These are phyloP conservation scores for Glaciozyma antarctica DNA, from an alignment of 768 basidiomycete genomes.

Conservation along the genomic window DNA sequence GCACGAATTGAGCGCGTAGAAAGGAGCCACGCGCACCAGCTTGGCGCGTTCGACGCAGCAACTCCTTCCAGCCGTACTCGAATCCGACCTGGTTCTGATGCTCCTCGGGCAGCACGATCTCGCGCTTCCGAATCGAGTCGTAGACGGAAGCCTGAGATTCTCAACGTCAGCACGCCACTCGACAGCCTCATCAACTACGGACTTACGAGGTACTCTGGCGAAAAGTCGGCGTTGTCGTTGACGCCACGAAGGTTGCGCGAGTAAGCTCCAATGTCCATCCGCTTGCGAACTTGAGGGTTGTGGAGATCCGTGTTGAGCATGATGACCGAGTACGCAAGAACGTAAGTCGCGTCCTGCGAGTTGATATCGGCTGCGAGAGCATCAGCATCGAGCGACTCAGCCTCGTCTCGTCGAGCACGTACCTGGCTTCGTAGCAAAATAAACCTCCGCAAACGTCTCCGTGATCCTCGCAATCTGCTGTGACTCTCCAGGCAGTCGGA, in stretches of 20 bases:
- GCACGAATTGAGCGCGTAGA: slow-evolving; percentile 1
- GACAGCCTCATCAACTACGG: neutral
- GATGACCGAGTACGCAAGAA: slow-evolving; percentile 89
- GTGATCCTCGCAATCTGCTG: slow-evolving; percentile 91
- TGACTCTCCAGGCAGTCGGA: slow-evolving; percentile 87
- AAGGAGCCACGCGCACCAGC: slow-evolving; percentile 7
- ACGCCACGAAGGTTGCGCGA: slow-evolving; percentile 83
- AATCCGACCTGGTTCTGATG: slow-evolving; percentile 94
- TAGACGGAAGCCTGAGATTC: slow-evolving; percentile 68
- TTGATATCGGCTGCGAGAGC: slow-evolving; percentile 64
- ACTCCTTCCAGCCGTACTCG: slow-evolving; percentile 97
- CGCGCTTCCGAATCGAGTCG: slow-evolving; percentile 83
- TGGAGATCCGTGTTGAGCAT: slow-evolving; percentile 97
- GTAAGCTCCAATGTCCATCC: slow-evolving; percentile 94
- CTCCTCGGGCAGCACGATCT: slow-evolving; percentile 96
- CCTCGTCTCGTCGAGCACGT: slow-evolving; percentile 26
- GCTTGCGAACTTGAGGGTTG: slow-evolving; percentile 82
- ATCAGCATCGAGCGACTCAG: no score
- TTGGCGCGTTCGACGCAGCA: slow-evolving; percentile 66
- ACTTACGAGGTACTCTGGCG: slow-evolving; percentile 70
- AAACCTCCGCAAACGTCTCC: slow-evolving; percentile 84
- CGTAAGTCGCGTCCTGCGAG: slow-evolving; percentile 83
- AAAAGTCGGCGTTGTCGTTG: slow-evolving; percentile 74
- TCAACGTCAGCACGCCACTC: slow-evolving; percentile 1
- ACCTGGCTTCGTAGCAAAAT: slow-evolving; percentile 79